phyloP scores from a whole-genome alignment of 1,284 basidiomycete species.

The Ustilago esculenta region DNA sequence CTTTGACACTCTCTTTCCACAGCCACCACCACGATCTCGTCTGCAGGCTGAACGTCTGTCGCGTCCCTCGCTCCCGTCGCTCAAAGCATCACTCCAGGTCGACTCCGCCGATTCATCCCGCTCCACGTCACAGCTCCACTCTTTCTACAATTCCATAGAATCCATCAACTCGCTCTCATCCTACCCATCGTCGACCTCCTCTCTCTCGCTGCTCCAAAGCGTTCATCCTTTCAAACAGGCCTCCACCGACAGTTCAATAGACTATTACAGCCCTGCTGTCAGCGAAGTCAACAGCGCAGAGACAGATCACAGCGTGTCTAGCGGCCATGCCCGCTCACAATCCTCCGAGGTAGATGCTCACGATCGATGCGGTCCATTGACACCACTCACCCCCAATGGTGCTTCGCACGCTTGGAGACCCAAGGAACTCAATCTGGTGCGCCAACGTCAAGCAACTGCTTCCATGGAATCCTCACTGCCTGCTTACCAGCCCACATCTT shows the following conservation, averaged over 20 bases:
- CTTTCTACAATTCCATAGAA: constrained; percentile 31
- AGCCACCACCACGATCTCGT: constrained; percentile 36
- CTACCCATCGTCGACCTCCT: constrained; percentile 36
- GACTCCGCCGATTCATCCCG: constrained; percentile 35
- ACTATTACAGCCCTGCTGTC: constrained; percentile 39
- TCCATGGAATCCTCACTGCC: constrained; percentile 19
- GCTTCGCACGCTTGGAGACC: constrained; percentile 39
- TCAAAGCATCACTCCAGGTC: constrained; percentile 15
- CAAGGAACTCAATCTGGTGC: constrained; percentile 47
- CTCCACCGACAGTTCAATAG: constrained; percentile 36
- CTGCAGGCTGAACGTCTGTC: constrained; percentile 29
- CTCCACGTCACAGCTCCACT: constrained; percentile 19
- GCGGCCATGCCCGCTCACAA: constrained; percentile 31
- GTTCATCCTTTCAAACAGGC: constrained; percentile 24
- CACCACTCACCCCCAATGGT: constrained; percentile 38
- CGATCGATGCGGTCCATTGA: constrained; percentile 24
- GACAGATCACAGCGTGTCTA: constrained; percentile 40
- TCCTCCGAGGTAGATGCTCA: constrained; percentile 37
- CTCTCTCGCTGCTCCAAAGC: constrained; percentile 34
- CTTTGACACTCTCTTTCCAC: constrained; percentile 43
- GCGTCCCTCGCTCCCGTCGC: constrained; percentile 34
- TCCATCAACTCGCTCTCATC: constrained; percentile 37
- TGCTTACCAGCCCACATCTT: constrained; percentile 10
- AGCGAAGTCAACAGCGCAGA: constrained; percentile 48
- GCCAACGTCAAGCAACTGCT: constrained; percentile 18